Conservation (phyloP, 2,329 filamentous ascomycete genomes). For the Sporothrix globosa region DNA sequence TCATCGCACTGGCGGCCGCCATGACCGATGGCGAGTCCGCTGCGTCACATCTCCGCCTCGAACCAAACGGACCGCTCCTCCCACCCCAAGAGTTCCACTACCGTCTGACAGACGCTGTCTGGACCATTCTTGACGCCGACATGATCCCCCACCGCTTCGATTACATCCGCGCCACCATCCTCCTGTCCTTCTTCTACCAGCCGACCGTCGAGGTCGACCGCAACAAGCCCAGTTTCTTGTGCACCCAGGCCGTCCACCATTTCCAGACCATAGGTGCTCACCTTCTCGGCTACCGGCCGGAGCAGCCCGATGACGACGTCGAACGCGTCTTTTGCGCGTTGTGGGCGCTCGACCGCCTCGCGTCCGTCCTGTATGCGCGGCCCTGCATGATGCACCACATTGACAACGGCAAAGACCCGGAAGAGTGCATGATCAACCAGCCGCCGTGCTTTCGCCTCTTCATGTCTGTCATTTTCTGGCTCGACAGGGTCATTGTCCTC, state of each 20-base stretch:
- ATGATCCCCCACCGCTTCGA: conserved; percentile 59
- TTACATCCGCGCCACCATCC: conserved; percentile 57
- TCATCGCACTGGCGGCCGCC: conserved; percentile 59
- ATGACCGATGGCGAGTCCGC: conserved; percentile 51
- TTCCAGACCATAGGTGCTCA: conserved; percentile 61
- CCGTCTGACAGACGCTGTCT: conserved; percentile 52
- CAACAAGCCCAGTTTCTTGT: conserved; percentile 58
- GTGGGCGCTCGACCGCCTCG: conserved; percentile 64
- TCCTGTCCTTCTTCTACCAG: conserved; percentile 64
- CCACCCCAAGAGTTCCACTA: conserved; percentile 54
- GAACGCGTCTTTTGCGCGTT: conserved; percentile 60
- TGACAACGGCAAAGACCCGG: conserved; percentile 59
- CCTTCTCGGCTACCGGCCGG: conserved; percentile 45
- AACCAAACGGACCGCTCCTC: conserved; percentile 47
- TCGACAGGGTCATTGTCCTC: conserved; percentile 63
- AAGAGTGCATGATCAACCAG: conserved; percentile 55
- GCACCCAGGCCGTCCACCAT: conserved; percentile 59
- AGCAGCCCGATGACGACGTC: conserved; percentile 48
- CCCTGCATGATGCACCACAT: conserved; percentile 63
- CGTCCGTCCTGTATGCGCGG: conserved; percentile 62
- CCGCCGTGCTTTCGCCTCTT: conserved; percentile 61
- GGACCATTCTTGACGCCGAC: conserved; percentile 56
- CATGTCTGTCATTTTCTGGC: conserved; percentile 56
- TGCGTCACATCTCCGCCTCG: conserved; percentile 49
- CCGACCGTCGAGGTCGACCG: conserved; percentile 57